Evolutionary conservation across 352 stramenopile genomes (phyloP), one percentile per base, ranked within the genome.

Genomic region (Globisporangium paroecandrum): DNA sequence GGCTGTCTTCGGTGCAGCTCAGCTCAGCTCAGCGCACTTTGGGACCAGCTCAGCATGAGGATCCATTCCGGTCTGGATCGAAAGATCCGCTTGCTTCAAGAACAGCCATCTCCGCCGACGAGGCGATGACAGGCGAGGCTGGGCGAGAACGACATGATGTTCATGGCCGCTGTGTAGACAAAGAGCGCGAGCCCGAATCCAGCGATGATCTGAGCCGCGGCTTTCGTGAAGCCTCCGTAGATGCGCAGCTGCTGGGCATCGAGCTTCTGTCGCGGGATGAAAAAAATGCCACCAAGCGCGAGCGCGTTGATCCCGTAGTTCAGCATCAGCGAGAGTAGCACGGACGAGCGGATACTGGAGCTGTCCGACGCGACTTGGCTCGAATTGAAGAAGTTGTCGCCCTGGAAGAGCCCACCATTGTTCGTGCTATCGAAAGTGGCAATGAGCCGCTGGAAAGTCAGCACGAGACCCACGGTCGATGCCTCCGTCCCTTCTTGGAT

Each of bases 141-240:
- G 0, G 77, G 75, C 46, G 74, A 68, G 24, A 83, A 76, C 6
- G 75, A 76, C 61, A 87, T 68, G 22, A 79, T 32, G 1, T 79
- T 76, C 36, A 86, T 71, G 29, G 58, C 36, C 4, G 74, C 29
- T 7, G 75, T 82, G 43, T 83, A 87, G 27, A 73, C 10, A 47
- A 87, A 82, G 22, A 89, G 32, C 1, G 67, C 5, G 9, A 68
- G 8, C 0, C 55, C 58, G 36, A 85, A 77, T 0, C 55, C 68
- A 10, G 82, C 67, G 15, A 90, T 72, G 0, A 63, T 66, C 22
- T 59, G 62, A 49, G 71, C 81, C 12, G 74, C 78, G 43, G 67
- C 71, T 65, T 81, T 85, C 27, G 78, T 87, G 66, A 85, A 89
- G 5, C 82, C 82, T 7, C 79, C 82, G 49, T 86, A 90, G 46